A percentile compares a stretch with the other conserved stretches of the same genome.
Conservation (phyloP, 2,329 filamentous ascomycete species). For the Pseudocercospora vitis region DNA sequence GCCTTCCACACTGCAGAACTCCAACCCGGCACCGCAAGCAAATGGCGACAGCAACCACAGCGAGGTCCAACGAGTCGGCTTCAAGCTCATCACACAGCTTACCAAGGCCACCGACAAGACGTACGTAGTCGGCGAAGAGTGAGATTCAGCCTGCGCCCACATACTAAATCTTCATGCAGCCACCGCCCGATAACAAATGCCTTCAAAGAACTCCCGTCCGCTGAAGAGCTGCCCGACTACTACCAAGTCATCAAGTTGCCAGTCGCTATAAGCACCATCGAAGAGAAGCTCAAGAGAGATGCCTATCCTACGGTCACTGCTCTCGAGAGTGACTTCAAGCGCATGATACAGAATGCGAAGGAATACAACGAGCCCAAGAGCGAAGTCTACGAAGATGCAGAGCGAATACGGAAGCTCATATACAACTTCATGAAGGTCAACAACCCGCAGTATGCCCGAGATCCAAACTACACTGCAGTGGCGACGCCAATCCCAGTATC, state of each 20-base stretch:
- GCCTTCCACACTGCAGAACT: slow-evolving; percentile 31
- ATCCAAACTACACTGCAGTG: slow-evolving; percentile 66
- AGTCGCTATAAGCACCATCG: slow-evolving; percentile 73
- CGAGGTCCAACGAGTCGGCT: slow-evolving; percentile 59
- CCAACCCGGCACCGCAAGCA: slow-evolving; percentile 27
- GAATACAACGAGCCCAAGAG: slow-evolving; percentile 75
- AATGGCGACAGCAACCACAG: slow-evolving; percentile 15
- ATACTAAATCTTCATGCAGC: slow-evolving; percentile 40
- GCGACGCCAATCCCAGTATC: slow-evolving; percentile 69
- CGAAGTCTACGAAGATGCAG: slow-evolving; percentile 75
- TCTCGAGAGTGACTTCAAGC: slow-evolving; percentile 81
- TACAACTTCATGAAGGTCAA: slow-evolving; percentile 85
- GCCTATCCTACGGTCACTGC: slow-evolving; percentile 70
- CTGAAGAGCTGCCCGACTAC: slow-evolving; percentile 64
- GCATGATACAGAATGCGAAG: slow-evolving; percentile 85
- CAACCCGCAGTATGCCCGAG: slow-evolving; percentile 75
- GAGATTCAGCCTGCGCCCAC: neutral
- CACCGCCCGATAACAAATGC: slow-evolving; percentile 72
- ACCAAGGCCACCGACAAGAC: slow-evolving; percentile 77
- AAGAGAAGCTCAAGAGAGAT: slow-evolving; percentile 67
- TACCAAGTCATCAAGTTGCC: slow-evolving; percentile 76
- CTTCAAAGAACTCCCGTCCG: slow-evolving; percentile 67
- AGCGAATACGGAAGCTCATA: slow-evolving; percentile 79
- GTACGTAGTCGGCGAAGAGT: slow-evolving; percentile 51
- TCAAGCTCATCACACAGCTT: slow-evolving; percentile 73